A percentile compares a stretch with the other conserved stretches of the same genome.
Conservation (phyloP, 2,329 filamentous ascomycete species). For the Paecilomyces fulvus region DNA sequence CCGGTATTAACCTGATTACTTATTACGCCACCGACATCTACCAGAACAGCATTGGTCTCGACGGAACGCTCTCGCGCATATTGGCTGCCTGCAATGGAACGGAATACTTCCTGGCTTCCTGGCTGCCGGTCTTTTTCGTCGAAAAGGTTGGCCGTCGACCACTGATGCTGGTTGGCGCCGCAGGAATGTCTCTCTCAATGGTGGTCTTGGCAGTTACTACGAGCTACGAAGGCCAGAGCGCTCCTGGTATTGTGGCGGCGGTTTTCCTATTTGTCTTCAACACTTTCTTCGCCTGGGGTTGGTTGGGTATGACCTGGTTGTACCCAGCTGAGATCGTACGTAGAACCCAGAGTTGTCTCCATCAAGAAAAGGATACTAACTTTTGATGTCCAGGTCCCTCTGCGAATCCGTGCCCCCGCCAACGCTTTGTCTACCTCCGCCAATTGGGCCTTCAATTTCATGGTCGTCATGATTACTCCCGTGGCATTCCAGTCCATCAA, state of each 20-base stretch:
- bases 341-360: not conserved
- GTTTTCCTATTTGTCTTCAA: slow-evolving; percentile 56
- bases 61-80: slow-evolving; percentile 36
- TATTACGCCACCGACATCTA: slow-evolving; percentile 39
- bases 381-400: slow-evolving; percentile 15
- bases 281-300: slow-evolving; percentile 52
- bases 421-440: slow-evolving; percentile 56
- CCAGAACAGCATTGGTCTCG: slow-evolving; percentile 34
- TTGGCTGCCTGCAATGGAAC: slow-evolving; percentile 47
- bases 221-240: slow-evolving; percentile 25
- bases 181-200: slow-evolving; percentile 59
- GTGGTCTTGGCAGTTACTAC: slow-evolving; percentile 44
- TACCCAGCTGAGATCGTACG: slow-evolving; percentile 54
- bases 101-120: slow-evolving; percentile 46
- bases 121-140: slow-evolving; percentile 43
- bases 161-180: slow-evolving; percentile 63
- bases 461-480: slow-evolving; percentile 60
- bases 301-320: slow-evolving; percentile 55
- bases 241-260: slow-evolving; percentile 35
- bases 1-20: slow-evolving; percentile 37
- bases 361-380: not conserved
- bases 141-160: slow-evolving; percentile 49
- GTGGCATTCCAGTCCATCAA: slow-evolving; percentile 49
- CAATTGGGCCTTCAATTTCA: slow-evolving; percentile 56
- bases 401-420: slow-evolving; percentile 44